These are phyloP conservation scores for Candida qinlingensis DNA, from an alignment of 805 yeast genomes.

Conservation along the genomic window DNA sequence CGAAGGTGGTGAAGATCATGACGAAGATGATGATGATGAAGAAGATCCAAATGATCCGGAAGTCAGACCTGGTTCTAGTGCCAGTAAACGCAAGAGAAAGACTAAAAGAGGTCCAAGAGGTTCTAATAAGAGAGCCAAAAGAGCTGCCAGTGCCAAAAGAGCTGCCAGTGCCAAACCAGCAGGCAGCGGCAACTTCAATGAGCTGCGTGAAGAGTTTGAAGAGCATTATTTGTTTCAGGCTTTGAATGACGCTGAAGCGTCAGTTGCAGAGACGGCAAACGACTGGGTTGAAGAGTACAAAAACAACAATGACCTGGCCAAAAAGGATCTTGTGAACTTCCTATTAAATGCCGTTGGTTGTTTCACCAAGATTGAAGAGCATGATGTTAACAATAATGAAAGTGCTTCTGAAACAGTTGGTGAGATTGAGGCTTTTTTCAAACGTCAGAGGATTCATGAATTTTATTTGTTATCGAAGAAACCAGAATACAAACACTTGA, in stretches of 20 bases:
- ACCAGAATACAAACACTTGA: constrained; percentile 41
- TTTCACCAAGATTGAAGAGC: constrained; percentile 57
- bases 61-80: not conserved
- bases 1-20: constrained; percentile 19
- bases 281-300: constrained; percentile 54
- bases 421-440: constrained; percentile 62
- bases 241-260: constrained; percentile 41
- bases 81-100: constrained; percentile 13
- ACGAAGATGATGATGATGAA: constrained; percentile 17
- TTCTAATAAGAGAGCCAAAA: constrained; percentile 8
- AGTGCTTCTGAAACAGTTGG: constrained; percentile 68
- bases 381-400: constrained; percentile 68
- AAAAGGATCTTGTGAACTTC: constrained; percentile 63
- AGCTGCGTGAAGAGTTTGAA: constrained; percentile 36
- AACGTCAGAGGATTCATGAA: constrained; percentile 58
- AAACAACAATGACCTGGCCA: constrained; percentile 39
- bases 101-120: constrained; percentile 5
- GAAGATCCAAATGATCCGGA: constrained; percentile 11
- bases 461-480: constrained; percentile 58
- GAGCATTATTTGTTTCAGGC: constrained; percentile 48
- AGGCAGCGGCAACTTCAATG: constrained; percentile 28
- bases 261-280: constrained; percentile 47
- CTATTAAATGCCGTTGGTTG: constrained; percentile 71
- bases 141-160: constrained; percentile 6
- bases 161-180: constrained; percentile 5